Evolutionary conservation across 108 stramenopile species (phyloP), one percentile per base, ranked within the genome.

Genomic region (Nitzschia putrida): DNA sequence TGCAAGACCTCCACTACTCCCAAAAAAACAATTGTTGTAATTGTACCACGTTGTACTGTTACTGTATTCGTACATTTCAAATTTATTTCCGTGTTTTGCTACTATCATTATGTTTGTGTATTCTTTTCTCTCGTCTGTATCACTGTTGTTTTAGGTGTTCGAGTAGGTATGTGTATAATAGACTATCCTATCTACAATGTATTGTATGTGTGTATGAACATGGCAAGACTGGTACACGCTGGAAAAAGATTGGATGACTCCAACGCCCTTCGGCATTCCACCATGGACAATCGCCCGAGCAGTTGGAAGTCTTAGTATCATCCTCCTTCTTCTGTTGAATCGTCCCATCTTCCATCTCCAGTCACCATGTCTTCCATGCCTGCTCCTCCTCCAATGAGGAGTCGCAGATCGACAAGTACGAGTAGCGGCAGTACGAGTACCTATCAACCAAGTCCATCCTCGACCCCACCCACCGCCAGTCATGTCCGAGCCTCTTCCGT

Each of bases 391-490:
- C 38, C 37, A 40, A 40, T 29, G 57, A 39, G 37, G 37, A 34
- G 14, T 39, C n/a, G n/a, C 61, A 11, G 43, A 18, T 23, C 38
- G 61, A 24, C n/a, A 41, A n/a, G 38, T 22, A 11, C 61, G 42
- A 13, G 61, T 41, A 14, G 38, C 26, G 12, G 57, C 38, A 34
- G 57, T 4, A 53, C 65, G n/a, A 65, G 64, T 47, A 53, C 65
- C 29, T 57, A 57, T 44, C 41, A 43, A 12, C 53, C 37, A 20
- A 41, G 54, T 14, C 50, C 64, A 43, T 56, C 39, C 21, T 56
- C 58, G 23, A 24, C 47, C 1, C 8, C 40, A n/a, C 23, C 58
- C 10, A 21, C 49, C 12, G 26, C 34, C 18, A 20, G 20, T 13
- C 44, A 45, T 23, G 37, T 40, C 23, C 18, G 61, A 16, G 39